phyloP scores from a whole-genome alignment of 495 filamentous ascomycete species.

The Podospora didyma region DNA sequence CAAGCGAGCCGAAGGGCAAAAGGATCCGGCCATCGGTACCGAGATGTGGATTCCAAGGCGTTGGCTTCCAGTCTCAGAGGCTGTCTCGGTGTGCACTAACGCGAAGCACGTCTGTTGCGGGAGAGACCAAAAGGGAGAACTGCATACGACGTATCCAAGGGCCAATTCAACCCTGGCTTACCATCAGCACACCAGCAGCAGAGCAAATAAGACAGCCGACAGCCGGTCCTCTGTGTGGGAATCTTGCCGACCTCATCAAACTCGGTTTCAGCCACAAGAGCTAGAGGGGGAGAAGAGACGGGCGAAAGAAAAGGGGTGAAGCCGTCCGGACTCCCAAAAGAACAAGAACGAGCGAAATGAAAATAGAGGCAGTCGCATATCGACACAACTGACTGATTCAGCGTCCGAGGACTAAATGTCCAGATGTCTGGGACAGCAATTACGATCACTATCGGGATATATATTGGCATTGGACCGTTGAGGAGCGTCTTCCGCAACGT shows the following conservation, averaged over 20 bases:
- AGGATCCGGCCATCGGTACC: slow-evolving; percentile 15
- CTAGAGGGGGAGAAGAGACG: not conserved
- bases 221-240: not conserved
- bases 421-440: slow-evolving; percentile 2
- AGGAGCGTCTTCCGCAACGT: too few relatives aligned
- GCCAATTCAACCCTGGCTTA: not conserved
- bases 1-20: not conserved
- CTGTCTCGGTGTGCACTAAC: slow-evolving; percentile 3
- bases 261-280: not conserved
- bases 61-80: slow-evolving; percentile 4
- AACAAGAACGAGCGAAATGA: too few relatives aligned
- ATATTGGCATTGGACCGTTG: slow-evolving; percentile 1
- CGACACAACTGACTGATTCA: not conserved
- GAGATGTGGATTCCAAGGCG: slow-evolving; percentile 13
- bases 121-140: slow-evolving; percentile 14
- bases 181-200: not conserved
- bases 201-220: too few relatives aligned
- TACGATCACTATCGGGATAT: not conserved
- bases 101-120: slow-evolving; percentile 9
- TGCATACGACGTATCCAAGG: slow-evolving; percentile 1
- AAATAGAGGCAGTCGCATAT: not conserved
- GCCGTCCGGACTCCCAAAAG: too few relatives aligned
- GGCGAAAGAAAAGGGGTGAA: not conserved
- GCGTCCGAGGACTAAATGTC: not conserved
- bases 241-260: not conserved